A percentile compares a stretch with the other conserved stretches of the same genome.
These are phyloP conservation scores for Amylocarpus encephaloides DNA, from an alignment of 2,329 filamentous ascomycete genomes.

Conservation along the genomic window DNA sequence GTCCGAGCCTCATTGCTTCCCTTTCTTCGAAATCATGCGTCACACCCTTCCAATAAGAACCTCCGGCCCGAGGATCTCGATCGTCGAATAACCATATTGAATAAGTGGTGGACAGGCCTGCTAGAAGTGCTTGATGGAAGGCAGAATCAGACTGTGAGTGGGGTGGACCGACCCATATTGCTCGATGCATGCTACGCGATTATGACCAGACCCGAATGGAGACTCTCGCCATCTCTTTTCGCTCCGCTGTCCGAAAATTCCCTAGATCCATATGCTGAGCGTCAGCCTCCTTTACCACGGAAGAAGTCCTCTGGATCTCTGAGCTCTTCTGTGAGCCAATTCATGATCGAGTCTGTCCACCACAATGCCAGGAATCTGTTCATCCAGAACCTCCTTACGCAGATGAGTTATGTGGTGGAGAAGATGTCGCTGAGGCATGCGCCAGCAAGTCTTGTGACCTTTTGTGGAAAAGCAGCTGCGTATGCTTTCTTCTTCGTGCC, in stretches of 20 bases:
- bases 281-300: conserved; percentile 14
- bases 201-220: conserved; percentile 67
- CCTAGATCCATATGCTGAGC: conserved; percentile 28
- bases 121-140: conserved; percentile 62
- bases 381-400: conserved; percentile 60
- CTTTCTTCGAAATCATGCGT: conserved; percentile 54
- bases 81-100: conserved; percentile 58
- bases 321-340: conserved; percentile 55
- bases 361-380: conserved; percentile 68
- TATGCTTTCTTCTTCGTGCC: conserved; percentile 72
- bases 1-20: conserved; percentile 58
- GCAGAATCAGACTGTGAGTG: conserved; percentile 63
- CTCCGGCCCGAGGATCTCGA: conserved; percentile 64
- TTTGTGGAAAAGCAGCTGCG: conserved; percentile 66
- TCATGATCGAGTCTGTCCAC: conserved; percentile 62
- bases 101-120: conserved; percentile 69
- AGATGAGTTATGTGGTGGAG: conserved; percentile 66
- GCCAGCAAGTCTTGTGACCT: conserved; percentile 52
- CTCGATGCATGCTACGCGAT: conserved; percentile 64
- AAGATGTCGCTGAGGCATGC: conserved; percentile 63
- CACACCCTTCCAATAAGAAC: conserved; percentile 51
- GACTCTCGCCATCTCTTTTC: conserved; percentile 51
- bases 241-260: conserved; percentile 42
- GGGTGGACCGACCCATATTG: conserved; percentile 62
- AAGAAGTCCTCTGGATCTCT: conserved; percentile 45